A percentile compares a stretch with the other conserved stretches of the same genome.
These are phyloP conservation scores for Dianthus caryophyllus DNA, from an alignment of 148 eudicot species.

Conservation along the genomic window DNA sequence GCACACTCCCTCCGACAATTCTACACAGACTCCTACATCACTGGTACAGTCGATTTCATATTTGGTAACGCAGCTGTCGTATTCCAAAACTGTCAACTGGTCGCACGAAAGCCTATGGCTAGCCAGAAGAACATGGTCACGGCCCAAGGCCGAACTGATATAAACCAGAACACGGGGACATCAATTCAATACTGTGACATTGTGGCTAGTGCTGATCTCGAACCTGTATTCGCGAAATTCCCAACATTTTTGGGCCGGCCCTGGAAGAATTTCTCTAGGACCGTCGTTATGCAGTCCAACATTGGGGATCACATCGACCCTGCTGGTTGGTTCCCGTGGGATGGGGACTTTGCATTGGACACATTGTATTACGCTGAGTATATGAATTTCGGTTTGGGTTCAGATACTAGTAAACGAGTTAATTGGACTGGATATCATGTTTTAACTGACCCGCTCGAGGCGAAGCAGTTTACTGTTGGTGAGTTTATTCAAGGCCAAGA, in stretches of 20 bases:
- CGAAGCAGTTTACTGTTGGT: constrained; percentile 25
- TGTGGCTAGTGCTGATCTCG: constrained; percentile 13
- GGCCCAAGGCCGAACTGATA: constrained; percentile 29
- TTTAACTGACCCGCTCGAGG: constrained; percentile 3
- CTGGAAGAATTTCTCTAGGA: constrained; percentile 34
- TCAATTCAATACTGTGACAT: constrained; percentile 23
- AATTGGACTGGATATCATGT: constrained; percentile 29
- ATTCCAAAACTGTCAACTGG: constrained; percentile 24
- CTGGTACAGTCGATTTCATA: constrained; percentile 37
- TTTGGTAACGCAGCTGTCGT: constrained; percentile 35
- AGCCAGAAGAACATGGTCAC: constrained; percentile 31
- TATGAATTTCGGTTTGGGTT: constrained; percentile 22
- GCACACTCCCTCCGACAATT: constrained; percentile 31
- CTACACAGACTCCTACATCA: constrained; percentile 15
- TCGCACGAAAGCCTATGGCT: constrained; percentile 18
- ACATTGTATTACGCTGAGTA: constrained; percentile 29
- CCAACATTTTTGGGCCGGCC: constrained; percentile 32
- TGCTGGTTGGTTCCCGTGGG: constrained; percentile 29
- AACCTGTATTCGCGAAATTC: constrained; percentile 15
- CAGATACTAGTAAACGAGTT: constrained; percentile 21
- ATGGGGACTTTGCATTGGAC: constrained; percentile 16
- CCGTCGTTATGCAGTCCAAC: constrained; percentile 27
- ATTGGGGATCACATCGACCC: constrained; percentile 24
- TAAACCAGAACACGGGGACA: constrained; percentile 28
- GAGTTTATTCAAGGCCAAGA: constrained; percentile 28